A percentile compares a stretch with the other conserved stretches of the same genome.
Evolutionary conservation across 1,139 yeast genomes (phyloP).

Genomic region (Kodamaea arcana): DNA sequence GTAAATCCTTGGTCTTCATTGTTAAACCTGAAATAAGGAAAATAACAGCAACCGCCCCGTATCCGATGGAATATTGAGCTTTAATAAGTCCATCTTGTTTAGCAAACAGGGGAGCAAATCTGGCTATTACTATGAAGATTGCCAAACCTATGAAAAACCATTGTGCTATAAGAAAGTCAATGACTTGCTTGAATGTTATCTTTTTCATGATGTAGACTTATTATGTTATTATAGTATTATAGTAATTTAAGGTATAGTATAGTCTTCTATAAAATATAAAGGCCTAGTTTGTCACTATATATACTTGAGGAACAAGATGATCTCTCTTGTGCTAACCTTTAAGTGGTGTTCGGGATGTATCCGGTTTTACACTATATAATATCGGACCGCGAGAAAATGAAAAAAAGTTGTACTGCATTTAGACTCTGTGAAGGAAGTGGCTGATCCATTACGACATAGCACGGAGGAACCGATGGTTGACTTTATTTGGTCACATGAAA

Average conservation of each 20-base stretch:
- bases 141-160: conserved; percentile 80
- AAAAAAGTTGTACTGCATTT: no score
- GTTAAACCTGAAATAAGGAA: conserved; percentile 78
- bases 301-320: no score
- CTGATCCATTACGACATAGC: no score
- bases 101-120: conserved; percentile 77
- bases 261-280: no score
- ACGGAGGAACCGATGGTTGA: no score
- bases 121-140: conserved; percentile 67
- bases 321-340: no score
- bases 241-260: no score
- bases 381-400: background rate
- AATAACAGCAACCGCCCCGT: conserved; percentile 83
- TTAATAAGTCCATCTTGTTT: conserved; percentile 73
- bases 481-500: no score
- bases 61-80: conserved; percentile 73
- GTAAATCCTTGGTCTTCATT: conserved; percentile 60
- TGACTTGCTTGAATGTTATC: conserved; percentile 11
- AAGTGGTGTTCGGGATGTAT: background rate
- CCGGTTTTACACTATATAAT: background rate
- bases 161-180: conserved; percentile 31
- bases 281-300: no score
- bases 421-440: no score
- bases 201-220: no score
- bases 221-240: no score